phyloP scores from a whole-genome alignment of 2,329 filamentous ascomycete species.

The Sporothrix brasiliensis region DNA sequence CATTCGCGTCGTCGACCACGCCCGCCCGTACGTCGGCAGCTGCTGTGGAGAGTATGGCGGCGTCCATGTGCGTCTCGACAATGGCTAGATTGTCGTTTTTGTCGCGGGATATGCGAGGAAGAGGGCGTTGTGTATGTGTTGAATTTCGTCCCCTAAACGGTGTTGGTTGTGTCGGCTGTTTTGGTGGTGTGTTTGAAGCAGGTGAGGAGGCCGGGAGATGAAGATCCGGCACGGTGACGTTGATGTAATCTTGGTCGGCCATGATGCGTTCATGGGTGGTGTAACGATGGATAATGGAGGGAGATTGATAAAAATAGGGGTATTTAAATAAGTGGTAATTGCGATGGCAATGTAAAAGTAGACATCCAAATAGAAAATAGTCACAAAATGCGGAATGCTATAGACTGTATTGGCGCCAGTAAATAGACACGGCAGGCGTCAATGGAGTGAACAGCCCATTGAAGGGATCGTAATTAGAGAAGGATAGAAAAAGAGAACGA shows the following conservation, averaged over 20 bases:
- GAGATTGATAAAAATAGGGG: not conserved
- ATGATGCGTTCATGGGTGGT: not conserved
- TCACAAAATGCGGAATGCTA: too few species aligned
- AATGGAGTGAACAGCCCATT: too few species aligned
- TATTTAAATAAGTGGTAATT: not conserved
- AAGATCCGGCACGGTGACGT: not conserved
- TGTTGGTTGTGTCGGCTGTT: not conserved
- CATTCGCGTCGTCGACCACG: not conserved
- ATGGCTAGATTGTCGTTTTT: not conserved
- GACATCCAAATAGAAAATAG: too few species aligned
- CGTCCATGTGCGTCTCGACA: conserved; percentile 10
- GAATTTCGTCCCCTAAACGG: not conserved
- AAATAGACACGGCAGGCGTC: too few species aligned
- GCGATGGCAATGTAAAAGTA: too few species aligned
- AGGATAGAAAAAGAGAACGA: too few species aligned
- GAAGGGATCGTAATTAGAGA: too few species aligned
- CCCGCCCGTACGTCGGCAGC: conserved; percentile 7
- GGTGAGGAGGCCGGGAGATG: not conserved
- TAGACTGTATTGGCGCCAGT: too few species aligned
- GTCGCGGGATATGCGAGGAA: not conserved
- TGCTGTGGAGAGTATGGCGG: conserved; percentile 11
- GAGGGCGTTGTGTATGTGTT: not conserved
- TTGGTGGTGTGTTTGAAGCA: not conserved
- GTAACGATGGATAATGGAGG: too few species aligned
- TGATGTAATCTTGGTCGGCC: not conserved